Evolutionary conservation across 2,329 filamentous ascomycete species (phyloP).

Genomic region (Fusarium ambrosium): DNA sequence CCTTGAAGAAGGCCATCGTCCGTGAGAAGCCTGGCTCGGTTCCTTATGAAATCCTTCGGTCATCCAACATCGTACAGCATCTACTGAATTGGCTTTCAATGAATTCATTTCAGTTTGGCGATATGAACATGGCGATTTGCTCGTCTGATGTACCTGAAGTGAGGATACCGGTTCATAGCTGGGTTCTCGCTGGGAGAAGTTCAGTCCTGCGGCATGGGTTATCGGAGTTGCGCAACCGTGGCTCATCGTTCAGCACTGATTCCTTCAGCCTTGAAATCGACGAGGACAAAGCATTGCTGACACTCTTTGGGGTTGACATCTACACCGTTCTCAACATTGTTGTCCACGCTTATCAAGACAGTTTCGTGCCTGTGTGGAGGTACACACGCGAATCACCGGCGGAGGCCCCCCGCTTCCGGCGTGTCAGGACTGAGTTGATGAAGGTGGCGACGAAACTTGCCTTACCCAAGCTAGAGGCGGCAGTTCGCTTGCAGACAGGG

Average conservation of each 20-base stretch:
- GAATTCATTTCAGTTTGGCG: slow-evolving; percentile 55
- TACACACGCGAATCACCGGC: slow-evolving; percentile 75
- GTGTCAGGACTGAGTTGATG: slow-evolving; percentile 89
- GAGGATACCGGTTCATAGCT: slow-evolving; percentile 84
- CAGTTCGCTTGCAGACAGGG: slow-evolving; percentile 80
- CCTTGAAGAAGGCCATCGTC: slow-evolving; percentile 49
- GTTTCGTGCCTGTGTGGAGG: slow-evolving; percentile 88
- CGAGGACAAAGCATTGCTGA: slow-evolving; percentile 68
- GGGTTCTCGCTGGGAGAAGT: slow-evolving; percentile 83
- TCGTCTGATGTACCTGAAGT: slow-evolving; percentile 76
- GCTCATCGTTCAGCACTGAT: slow-evolving; percentile 44
- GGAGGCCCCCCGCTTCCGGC: slow-evolving; percentile 80
- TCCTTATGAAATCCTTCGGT: slow-evolving; percentile 69
- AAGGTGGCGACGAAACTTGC: slow-evolving; percentile 80
- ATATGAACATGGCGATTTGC: slow-evolving; percentile 61
- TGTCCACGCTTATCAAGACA: slow-evolving; percentile 85
- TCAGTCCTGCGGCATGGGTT: slow-evolving; percentile 74
- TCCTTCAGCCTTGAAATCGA: slow-evolving; percentile 52
- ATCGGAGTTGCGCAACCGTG: slow-evolving; percentile 62
- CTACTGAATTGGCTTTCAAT: slow-evolving; percentile 63
- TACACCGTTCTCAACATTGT: slow-evolving; percentile 84
- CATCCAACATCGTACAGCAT: slow-evolving; percentile 76
- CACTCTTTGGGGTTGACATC: slow-evolving; percentile 79
- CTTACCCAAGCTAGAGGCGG: slow-evolving; percentile 79
- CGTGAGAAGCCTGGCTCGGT: slow-evolving; percentile 65